A percentile compares a stretch with the other conserved stretches of the same genome.
These are phyloP conservation scores for Colletotrichum echinochloae DNA, from an alignment of 2,329 filamentous ascomycete species.

Conservation along the genomic window DNA sequence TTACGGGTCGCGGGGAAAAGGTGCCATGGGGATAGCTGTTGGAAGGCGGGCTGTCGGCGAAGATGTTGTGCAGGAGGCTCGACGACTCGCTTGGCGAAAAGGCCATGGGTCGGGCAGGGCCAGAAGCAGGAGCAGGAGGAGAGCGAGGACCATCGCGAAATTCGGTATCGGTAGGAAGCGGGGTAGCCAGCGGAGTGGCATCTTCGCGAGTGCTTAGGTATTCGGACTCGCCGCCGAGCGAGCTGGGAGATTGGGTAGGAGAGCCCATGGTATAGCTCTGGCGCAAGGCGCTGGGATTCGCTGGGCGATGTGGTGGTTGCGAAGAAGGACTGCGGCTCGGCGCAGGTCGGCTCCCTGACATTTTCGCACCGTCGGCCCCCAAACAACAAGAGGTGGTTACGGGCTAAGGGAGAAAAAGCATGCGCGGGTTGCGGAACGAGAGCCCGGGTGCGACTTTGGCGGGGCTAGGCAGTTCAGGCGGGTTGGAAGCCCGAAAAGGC, in stretches of 20 bases:
- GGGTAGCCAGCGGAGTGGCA: constrained; percentile 38
- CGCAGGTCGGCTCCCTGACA: constrained; percentile 36
- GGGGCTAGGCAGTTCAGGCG: constrained; percentile 30
- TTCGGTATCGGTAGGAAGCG: constrained; percentile 30
- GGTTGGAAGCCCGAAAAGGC: background rate
- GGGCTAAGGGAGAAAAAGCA: constrained; percentile 9
- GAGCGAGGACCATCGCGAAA: constrained; percentile 42
- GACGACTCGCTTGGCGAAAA: constrained; percentile 60
- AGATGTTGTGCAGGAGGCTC: constrained; percentile 57
- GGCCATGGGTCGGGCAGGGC: constrained; percentile 33
- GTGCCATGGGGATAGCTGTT: constrained; percentile 78
- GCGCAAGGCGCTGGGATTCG: constrained; percentile 60
- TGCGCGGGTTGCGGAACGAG: constrained; percentile 14
- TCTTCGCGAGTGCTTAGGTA: constrained; percentile 41
- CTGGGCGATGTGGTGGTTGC: constrained; percentile 52
- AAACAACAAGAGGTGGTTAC: constrained; percentile 23
- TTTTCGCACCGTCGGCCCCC: constrained; percentile 24
- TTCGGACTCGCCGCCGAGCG: constrained; percentile 39
- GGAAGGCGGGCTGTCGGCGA: constrained; percentile 55
- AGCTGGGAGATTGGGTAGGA: constrained; percentile 34
- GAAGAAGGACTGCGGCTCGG: constrained; percentile 37
- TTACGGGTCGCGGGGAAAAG: constrained; percentile 76
- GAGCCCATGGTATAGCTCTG: constrained; percentile 54
- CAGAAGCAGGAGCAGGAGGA: constrained; percentile 43
- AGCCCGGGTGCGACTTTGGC: constrained; percentile 14